Conservation (phyloP, 2,329 filamentous ascomycete species). For the Corniculantispora saksenae region DNA sequence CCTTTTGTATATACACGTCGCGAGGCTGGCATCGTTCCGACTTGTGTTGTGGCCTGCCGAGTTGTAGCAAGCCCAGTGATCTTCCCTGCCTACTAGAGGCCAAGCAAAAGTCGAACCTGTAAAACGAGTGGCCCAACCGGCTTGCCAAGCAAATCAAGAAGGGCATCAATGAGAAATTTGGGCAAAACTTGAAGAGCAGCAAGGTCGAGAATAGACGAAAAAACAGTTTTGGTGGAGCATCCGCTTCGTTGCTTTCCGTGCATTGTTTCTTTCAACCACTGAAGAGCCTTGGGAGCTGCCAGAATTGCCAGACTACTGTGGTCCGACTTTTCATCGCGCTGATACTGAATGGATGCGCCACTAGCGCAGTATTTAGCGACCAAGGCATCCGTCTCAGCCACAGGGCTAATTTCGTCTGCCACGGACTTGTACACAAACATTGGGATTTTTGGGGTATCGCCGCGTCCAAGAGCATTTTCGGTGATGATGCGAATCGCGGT, state of each 20-base stretch:
- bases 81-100: neutral
- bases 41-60: no score
- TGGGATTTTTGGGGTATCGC: constrained; percentile 46
- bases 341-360: constrained; percentile 44
- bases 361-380: constrained; percentile 43
- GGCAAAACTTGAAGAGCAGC: constrained; percentile 20
- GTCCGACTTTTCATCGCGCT: constrained; percentile 43
- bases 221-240: constrained; percentile 7
- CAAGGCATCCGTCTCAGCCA: constrained; percentile 45
- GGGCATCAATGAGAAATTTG: constrained; percentile 20
- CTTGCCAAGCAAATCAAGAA: constrained; percentile 21
- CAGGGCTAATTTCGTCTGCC: constrained; percentile 46
- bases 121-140: constrained; percentile 20
- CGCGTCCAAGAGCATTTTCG: constrained; percentile 35
- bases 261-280: constrained; percentile 23
- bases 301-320: constrained; percentile 32
- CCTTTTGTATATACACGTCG: no score
- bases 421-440: constrained; percentile 53
- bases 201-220: constrained; percentile 23
- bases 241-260: constrained; percentile 4
- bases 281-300: constrained; percentile 22
- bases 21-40: no score
- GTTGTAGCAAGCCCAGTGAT: no score
- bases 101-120: neutral
- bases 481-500: constrained; percentile 29